Evolutionary conservation across 106 monocot genomes (phyloP).

Genomic region (Xerophyta viscosa): DNA sequence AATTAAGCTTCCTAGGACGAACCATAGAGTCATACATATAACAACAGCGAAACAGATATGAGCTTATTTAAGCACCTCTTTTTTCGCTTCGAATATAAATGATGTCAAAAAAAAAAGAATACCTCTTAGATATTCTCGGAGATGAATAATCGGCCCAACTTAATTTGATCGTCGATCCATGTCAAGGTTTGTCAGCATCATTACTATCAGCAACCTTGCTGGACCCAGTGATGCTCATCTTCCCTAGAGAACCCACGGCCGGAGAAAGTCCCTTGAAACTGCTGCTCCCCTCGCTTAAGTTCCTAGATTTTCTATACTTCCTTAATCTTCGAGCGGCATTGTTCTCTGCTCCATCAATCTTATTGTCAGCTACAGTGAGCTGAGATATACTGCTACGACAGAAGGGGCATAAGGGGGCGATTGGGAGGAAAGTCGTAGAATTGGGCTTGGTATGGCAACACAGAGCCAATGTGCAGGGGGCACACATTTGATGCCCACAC

Average conservation of each 20-base stretch:
- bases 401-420: slow-evolving; percentile 75
- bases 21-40: too few species aligned
- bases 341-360: slow-evolving; percentile 13
- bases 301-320: slow-evolving; percentile 32
- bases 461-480: slow-evolving; percentile 74
- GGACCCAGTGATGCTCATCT: slow-evolving; percentile 38
- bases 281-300: slow-evolving; percentile 74
- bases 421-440: slow-evolving; percentile 27
- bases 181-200: slow-evolving; percentile 46
- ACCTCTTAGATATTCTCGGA: too few species aligned
- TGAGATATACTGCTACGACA: slow-evolving; percentile 73
- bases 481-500: slow-evolving; percentile 97
- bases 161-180: too few species aligned
- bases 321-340: slow-evolving; percentile 26
- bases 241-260: slow-evolving; percentile 62
- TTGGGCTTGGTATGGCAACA: slow-evolving; percentile 94
- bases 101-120: too few species aligned
- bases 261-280: slow-evolving; percentile 84
- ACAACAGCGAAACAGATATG: too few species aligned
- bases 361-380: slow-evolving; percentile 45
- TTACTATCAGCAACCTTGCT: slow-evolving; percentile 37
- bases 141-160: too few species aligned
- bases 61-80: too few species aligned
- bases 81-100: too few species aligned
- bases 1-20: too few species aligned